Conservation (phyloP, 129 eudicot genomes). For the Lactuca sativa region DNA sequence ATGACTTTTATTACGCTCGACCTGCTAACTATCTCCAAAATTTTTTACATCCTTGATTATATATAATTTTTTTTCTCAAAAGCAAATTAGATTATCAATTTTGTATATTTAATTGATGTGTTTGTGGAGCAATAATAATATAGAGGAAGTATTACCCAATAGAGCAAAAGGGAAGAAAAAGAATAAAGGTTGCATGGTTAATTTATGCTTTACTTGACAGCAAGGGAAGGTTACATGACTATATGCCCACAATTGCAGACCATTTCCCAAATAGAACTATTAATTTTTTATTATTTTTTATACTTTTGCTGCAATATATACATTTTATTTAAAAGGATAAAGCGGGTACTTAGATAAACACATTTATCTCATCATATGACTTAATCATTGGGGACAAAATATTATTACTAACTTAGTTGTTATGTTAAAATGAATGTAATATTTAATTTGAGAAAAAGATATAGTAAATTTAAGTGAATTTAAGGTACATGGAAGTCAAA, state of each 20-base stretch:
- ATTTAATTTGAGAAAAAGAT: background rate
- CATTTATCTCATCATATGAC: too few species aligned
- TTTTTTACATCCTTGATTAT: too few species aligned
- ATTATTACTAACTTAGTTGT: background rate
- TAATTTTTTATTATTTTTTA: background rate
- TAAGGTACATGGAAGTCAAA: slow-evolving; percentile 42
- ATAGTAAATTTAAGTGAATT: background rate
- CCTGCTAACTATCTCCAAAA: too few species aligned
- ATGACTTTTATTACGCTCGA: too few species aligned
- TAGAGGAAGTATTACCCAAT: background rate
- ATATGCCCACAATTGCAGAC: background rate
- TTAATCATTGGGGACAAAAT: background rate
- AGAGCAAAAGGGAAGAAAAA: background rate
- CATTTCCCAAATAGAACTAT: background rate
- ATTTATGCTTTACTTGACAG: slow-evolving; percentile 29
- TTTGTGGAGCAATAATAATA: background rate
- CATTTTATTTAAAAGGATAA: too few species aligned
- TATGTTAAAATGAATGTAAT: background rate
- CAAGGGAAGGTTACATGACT: slow-evolving; percentile 14
- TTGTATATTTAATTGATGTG: background rate
- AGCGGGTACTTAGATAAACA: too few species aligned
- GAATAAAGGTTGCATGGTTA: slow-evolving; percentile 10
- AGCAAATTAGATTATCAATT: background rate
- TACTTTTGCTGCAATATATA: too few species aligned
- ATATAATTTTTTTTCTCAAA: background rate